Evolutionary conservation across 495 filamentous ascomycete species (phyloP), one percentile per base, ranked within the genome.

Genomic region (Entonaema liquescens): DNA sequence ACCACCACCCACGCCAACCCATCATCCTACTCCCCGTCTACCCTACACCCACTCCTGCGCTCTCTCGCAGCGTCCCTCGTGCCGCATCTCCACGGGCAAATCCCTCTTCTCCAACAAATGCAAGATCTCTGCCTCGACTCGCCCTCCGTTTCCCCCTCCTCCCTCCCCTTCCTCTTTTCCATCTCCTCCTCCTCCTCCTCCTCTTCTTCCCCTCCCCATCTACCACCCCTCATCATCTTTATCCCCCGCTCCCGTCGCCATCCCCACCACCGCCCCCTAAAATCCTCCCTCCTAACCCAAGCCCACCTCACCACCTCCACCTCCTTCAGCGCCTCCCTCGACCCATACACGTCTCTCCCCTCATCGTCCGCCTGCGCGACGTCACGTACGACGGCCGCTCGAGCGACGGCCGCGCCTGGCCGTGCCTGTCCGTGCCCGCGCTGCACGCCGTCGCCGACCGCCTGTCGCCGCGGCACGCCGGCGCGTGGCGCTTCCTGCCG

Each of bases 401-500:
- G 11, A 47, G 17, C 8, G 57, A 29, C 21, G 67, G 40, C 11
- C 38, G 12, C 5, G 33, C 17, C 5, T 84, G 82, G 74, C 82
- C 82, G 0, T 71, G 76, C 5, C 68, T 80, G 3, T 78, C 81
- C 0, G 76, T 74, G 23, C 64, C 73, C 5, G 70, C 79, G 2
- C 40, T 75, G n/a, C 73, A 75, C 31, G 75, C 70, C 9, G 42
- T 77, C 13, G 75, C 75, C 0, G 73, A 74, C 55, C 63, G 67
- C 11, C 42, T 77, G 23, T 49, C 68, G 5, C 67, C 75, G 5
- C 67, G 62, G 55, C 68, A 81, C 38, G 74, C 71, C 49, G 79
- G 78, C 0, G 70, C 74, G 42, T 84, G 81, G 82, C 76, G 79
- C 17, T 83, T 84, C 60, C 68, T 80, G 50, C 79, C 78, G 15